These are phyloP conservation scores for Hansfordia pulvinata DNA, from an alignment of 2,329 filamentous ascomycete species.

Conservation along the genomic window DNA sequence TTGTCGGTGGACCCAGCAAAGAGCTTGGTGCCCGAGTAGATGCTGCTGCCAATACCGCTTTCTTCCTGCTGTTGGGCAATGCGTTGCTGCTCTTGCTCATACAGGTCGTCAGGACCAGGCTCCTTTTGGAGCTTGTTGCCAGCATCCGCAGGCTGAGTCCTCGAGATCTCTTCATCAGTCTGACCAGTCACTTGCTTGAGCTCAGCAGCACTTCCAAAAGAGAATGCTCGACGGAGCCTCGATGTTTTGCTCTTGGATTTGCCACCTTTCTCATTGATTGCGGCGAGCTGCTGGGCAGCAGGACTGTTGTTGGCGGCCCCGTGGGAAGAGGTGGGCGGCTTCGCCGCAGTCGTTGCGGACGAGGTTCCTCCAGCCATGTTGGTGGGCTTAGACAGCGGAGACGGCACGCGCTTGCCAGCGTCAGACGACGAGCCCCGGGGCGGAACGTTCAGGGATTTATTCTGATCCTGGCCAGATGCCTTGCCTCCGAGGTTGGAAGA, in stretches of 20 bases:
- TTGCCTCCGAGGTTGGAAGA: slow-evolving; percentile 29
- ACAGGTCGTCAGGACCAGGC: slow-evolving; percentile 45
- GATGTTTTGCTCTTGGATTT: slow-evolving; percentile 77
- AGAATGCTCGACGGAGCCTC: slow-evolving; percentile 79
- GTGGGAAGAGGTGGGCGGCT: slow-evolving; percentile 14
- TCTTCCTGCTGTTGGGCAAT: slow-evolving; percentile 91
- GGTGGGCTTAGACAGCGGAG: slow-evolving; percentile 60
- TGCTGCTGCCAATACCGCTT: slow-evolving; percentile 79
- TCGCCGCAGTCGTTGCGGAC: slow-evolving; percentile 18
- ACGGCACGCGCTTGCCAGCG: slow-evolving; percentile 53
- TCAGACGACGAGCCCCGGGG: slow-evolving; percentile 51
- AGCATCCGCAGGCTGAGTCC: slow-evolving; percentile 14
- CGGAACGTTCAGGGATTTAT: slow-evolving; percentile 43
- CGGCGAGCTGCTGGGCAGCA: slow-evolving; percentile 72
- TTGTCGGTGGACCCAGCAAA: slow-evolving; percentile 93
- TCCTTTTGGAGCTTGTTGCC: slow-evolving; percentile 48
- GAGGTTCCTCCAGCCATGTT: slow-evolving; percentile 43
- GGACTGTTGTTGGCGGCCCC: slow-evolving; percentile 39
- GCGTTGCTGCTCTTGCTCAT: slow-evolving; percentile 79
- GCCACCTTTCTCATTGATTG: slow-evolving; percentile 70
- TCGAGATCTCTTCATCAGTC: too few species aligned
- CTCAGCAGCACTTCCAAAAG: slow-evolving; percentile 90
- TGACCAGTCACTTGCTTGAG: slow-evolving; percentile 62
- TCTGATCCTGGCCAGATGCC: slow-evolving; percentile 35
- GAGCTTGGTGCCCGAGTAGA: slow-evolving; percentile 76